These are phyloP conservation scores for Colletotrichum australisinense DNA, from an alignment of 2,329 filamentous ascomycete species.

Conservation along the genomic window DNA sequence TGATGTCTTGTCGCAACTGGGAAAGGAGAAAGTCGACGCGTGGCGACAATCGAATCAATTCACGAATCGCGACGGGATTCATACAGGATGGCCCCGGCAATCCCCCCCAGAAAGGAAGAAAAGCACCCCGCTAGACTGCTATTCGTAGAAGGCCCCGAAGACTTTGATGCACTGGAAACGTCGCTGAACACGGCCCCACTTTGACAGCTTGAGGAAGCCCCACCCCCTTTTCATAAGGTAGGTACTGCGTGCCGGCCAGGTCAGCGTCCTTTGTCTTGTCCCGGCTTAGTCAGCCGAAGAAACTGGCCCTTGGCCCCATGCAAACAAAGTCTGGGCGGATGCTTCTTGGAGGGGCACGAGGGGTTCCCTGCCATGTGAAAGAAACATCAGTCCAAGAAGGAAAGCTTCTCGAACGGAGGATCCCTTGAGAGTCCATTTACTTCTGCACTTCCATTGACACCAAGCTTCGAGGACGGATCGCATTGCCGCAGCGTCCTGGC, in stretches of 20 bases:
- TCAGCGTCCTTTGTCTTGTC: too few species aligned
- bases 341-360: not conserved
- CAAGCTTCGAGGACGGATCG: not conserved
- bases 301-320: not conserved
- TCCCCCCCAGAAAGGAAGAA: not conserved
- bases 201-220: conserved; percentile 13
- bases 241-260: too few species aligned
- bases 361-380: not conserved
- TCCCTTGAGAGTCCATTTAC: too few species aligned
- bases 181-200: not conserved
- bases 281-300: not conserved
- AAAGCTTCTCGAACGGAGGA: not conserved
- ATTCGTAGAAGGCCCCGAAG: not conserved
- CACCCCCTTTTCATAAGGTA: not conserved
- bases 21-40: conserved; percentile 30
- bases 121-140: not conserved
- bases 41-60: conserved; percentile 25
- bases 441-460: not conserved
- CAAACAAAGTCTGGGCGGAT: not conserved
- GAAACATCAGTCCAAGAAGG: not conserved
- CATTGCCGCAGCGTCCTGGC: too few species aligned
- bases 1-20: not conserved
- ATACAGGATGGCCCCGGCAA: conserved; percentile 18
- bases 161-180: conserved; percentile 5
- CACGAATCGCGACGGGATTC: conserved; percentile 27